A percentile compares a stretch with the other conserved stretches of the same genome.
Conservation (phyloP, 2,329 filamentous ascomycete genomes). For the Hymenoscyphus fraxineus region DNA sequence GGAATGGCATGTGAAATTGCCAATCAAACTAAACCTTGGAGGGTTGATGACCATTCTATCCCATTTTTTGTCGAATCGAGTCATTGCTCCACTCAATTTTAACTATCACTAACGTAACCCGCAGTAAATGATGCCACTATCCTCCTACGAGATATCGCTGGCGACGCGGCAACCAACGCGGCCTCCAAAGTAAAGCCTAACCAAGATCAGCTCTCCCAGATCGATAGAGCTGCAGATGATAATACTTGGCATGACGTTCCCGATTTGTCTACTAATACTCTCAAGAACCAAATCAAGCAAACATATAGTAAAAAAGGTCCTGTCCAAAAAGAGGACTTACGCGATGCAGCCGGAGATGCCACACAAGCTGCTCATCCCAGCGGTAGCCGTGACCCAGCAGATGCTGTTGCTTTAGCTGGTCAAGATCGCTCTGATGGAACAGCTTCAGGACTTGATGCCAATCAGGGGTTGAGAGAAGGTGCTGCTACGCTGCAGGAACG, state of each 20-base stretch:
- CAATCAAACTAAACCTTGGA: neutral
- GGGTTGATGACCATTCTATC: no score
- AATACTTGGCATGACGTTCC: conserved; percentile 93
- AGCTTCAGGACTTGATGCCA: conserved; percentile 48
- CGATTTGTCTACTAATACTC: conserved; percentile 63
- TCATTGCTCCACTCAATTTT: no score
- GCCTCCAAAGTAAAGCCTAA: conserved; percentile 72
- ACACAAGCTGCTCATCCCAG: conserved; percentile 53
- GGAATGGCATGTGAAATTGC: neutral
- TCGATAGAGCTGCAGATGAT: conserved; percentile 81
- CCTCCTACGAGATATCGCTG: conserved; percentile 83
- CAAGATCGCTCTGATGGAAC: conserved; percentile 43
- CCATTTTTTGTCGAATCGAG: no score
- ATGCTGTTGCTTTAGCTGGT: conserved; percentile 47
- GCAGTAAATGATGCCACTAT: conserved; percentile 72
- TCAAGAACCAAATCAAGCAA: conserved; percentile 65
- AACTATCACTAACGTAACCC: conserved; percentile 21
- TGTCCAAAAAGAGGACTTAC: conserved; percentile 51
- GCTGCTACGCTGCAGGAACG: conserved; percentile 49
- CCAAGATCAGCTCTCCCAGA: conserved; percentile 69
- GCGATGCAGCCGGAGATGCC: conserved; percentile 57
- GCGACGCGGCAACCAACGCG: conserved; percentile 79
- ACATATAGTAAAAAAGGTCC: conserved; percentile 53
- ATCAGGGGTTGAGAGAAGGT: conserved; percentile 40
- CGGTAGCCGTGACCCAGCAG: conserved; percentile 50